Conservation (phyloP, 345 rosid species). For the Brassica nigra region DNA sequence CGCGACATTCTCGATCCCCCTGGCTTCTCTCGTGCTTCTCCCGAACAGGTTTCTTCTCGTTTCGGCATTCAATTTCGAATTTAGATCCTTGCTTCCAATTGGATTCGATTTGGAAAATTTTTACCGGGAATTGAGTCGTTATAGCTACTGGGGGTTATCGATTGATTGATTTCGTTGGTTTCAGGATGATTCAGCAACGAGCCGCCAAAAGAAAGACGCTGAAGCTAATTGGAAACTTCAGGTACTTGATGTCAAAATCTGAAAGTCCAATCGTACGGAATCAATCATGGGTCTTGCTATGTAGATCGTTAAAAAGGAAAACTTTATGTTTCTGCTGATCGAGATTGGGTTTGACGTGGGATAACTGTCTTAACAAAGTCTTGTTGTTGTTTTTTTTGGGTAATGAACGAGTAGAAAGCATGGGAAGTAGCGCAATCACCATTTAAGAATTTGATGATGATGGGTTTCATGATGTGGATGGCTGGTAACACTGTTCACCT, state of each 20-base stretch:
- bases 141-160: background rate
- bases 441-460: slow-evolving; percentile 95
- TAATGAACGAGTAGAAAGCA: slow-evolving; percentile 73
- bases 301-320: background rate
- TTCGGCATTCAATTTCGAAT: too few species aligned
- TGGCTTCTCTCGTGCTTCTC: slow-evolving; percentile 86
- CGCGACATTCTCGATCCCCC: slow-evolving; percentile 95
- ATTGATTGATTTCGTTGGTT: background rate
- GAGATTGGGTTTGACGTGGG: slow-evolving; percentile 1
- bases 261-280: background rate
- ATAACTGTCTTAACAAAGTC: background rate
- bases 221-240: slow-evolving; percentile 97
- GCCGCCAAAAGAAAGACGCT: slow-evolving; percentile 96
- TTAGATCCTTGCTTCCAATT: too few species aligned
- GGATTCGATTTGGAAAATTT: background rate
- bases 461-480: slow-evolving; percentile 99
- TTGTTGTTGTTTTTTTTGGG: background rate
- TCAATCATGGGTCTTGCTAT: background rate
- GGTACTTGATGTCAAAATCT: slow-evolving; percentile 46
- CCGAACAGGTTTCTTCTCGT: slow-evolving; percentile 57
- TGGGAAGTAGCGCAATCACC: slow-evolving; percentile 99
- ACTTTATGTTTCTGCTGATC: background rate
- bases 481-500: slow-evolving; percentile 99
- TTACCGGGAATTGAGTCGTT: background rate
- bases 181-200: slow-evolving; percentile 82